Base-by-base conservation (phyloP, 2,329 filamentous ascomycete genomes). In the Metarhizium sp. region DNA sequence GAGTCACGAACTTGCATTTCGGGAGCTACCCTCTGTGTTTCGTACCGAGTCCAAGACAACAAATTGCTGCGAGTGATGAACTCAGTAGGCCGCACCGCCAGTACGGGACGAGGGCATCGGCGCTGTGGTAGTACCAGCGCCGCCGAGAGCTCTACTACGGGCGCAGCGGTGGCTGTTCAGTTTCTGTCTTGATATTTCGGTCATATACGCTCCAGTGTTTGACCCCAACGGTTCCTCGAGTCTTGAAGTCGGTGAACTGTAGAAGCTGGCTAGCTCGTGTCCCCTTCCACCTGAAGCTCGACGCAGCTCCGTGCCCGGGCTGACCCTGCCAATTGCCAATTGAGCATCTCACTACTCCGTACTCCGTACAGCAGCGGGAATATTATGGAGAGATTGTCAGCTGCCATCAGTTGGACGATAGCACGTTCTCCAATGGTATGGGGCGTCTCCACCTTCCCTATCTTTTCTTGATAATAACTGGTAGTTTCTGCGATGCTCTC, bases 251-350 rank as follows among this genome's bases (percentile, higher is more conserved):
- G 6, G 32, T 25, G 25, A 25, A 13, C 10, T 42, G 49, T 20
- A 36, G 18, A 20, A 42, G 40, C 40, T 29, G 50, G 45, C 13
- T 29, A 29, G 34, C 10, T 51, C 25, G 45, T 29, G 42, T 4
- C 16, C 18, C 48, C 36, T 18, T 50, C 38, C 50, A 52, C 50
- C 50, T 43, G 50, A 55, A 43, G 43, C 50, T 52, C 14, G 47
- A 30, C 32, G 30, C 18, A 25, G 32, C 45, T 48, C n/a, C 20
- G 16, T 53, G 18, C n/a, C 52, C 18, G 29, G 52, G 52, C 20
- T 49, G 32, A 40, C 52, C 52, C 34, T 53, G 52, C 10, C 32
- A 29, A 42, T 51, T 51, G 43, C 10, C 36, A 29, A 49, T 51
- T 51, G 43, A 30, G n/a, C 11, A 20, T 20, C 13, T 8, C 29